Conservation (phyloP, 805 yeast species). For the Kregervanrija pseudodelftensis region DNA sequence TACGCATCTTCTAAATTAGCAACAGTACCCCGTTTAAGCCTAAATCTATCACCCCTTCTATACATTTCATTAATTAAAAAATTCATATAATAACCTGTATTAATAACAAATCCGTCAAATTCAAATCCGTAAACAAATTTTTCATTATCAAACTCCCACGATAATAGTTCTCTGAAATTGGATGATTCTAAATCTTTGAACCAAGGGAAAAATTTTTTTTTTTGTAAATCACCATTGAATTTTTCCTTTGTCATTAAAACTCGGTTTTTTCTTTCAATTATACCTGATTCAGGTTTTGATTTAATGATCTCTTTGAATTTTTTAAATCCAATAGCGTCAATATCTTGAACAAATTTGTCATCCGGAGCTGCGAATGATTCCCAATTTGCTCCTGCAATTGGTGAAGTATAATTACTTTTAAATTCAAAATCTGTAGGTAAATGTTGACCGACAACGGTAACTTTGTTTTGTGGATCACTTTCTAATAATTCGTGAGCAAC, state of each 20-base stretch:
- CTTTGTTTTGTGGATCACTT: constrained; percentile 30
- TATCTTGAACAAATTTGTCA: constrained; percentile 23
- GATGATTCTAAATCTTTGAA: constrained; percentile 34
- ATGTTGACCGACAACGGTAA: constrained; percentile 36
- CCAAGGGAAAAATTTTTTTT: constrained; percentile 37
- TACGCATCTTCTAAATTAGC: constrained; percentile 43
- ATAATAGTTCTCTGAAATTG: constrained; percentile 29
- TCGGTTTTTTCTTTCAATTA: constrained; percentile 23
- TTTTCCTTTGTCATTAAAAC: constrained; percentile 15
- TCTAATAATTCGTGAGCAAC: constrained; percentile 37
- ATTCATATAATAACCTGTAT: constrained; percentile 24
- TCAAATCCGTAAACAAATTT: constrained; percentile 35
- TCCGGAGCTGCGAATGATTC: constrained; percentile 48
- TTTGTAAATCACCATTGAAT: constrained; percentile 9
- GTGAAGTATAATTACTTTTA: constrained; percentile 46
- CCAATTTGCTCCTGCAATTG: constrained; percentile 74
- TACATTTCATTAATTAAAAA: constrained; percentile 27
- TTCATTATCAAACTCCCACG: constrained; percentile 29
- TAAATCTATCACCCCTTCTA: constrained; percentile 36
- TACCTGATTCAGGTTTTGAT: constrained; percentile 43
- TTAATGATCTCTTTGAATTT: constrained; percentile 40
- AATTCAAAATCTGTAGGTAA: constrained; percentile 52
- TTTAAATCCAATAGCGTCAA: constrained; percentile 43
- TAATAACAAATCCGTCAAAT: constrained; percentile 31
- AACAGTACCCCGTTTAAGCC: constrained; percentile 35